These are phyloP conservation scores for Aspergillus spinulosporus DNA, from an alignment of 2,329 filamentous ascomycete species.

Conservation along the genomic window DNA sequence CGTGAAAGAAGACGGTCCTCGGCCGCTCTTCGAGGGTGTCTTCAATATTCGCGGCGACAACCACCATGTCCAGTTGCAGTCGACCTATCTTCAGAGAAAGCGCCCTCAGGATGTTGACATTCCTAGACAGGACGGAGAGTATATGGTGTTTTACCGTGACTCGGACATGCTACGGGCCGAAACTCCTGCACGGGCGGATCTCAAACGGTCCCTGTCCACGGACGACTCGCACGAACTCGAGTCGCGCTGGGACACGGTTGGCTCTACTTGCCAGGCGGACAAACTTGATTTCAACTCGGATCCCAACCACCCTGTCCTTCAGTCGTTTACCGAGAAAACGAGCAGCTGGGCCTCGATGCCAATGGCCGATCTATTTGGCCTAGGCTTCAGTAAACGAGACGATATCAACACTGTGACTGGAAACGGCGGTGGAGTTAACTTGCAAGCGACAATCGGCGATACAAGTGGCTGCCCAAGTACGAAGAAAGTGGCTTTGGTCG, in stretches of 20 bases:
- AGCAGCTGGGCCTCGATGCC: constrained; percentile 62
- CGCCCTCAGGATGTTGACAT: constrained; percentile 70
- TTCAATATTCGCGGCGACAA: constrained; percentile 79
- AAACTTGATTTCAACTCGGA: constrained; percentile 75
- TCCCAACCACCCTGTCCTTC: constrained; percentile 66
- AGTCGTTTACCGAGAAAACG: constrained; percentile 54
- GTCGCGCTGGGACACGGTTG: not conserved
- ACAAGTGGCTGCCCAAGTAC: constrained; percentile 82
- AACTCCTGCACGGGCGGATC: constrained; percentile 52
- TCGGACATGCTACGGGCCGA: constrained; percentile 66
- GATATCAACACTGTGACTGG: constrained; percentile 69
- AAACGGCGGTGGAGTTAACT: constrained; percentile 76
- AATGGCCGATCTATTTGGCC: constrained; percentile 67
- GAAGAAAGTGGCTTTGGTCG: constrained; percentile 87
- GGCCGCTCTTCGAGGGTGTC: constrained; percentile 84
- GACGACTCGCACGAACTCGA: constrained; percentile 29
- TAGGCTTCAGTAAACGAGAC: constrained; percentile 58
- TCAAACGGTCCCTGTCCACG: constrained; percentile 59
- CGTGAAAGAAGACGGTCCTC: constrained; percentile 70
- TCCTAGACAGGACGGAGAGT: constrained; percentile 60
- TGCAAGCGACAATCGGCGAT: constrained; percentile 75
- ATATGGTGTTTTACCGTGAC: constrained; percentile 89
- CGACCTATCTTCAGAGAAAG: constrained; percentile 71
- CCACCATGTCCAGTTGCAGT: constrained; percentile 79
- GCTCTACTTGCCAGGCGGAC: constrained; percentile 69